Evolutionary conservation across 768 basidiomycete genomes (phyloP).

Genomic region (Leccinum longicurvipes): DNA sequence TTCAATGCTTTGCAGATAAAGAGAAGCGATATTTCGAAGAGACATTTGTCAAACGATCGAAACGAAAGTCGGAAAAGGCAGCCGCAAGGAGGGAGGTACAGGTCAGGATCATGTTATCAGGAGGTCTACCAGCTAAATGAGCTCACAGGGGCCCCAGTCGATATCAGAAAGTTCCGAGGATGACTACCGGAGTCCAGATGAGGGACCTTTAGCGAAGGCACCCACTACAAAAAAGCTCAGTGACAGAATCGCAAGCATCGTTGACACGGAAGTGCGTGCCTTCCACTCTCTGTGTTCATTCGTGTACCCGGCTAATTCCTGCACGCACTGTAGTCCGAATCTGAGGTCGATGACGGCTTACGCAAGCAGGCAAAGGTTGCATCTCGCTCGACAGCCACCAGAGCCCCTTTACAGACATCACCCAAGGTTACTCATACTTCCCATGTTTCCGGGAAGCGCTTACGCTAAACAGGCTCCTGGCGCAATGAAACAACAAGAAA

Average conservation of each 20-base stretch:
- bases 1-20: conserved; percentile 26
- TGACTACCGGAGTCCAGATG: conserved; percentile 11
- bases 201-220: not conserved
- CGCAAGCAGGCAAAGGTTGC: not conserved
- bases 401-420: not conserved
- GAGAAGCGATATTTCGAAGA: conserved; percentile 38
- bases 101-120: conserved; percentile 4
- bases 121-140: not conserved
- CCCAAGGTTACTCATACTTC: conserved; percentile 12
- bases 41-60: conserved; percentile 24
- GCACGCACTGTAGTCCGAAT: conserved; percentile 14
- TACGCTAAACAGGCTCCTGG: not conserved
- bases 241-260: conserved; percentile 1
- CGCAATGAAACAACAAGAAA: conserved; percentile 10
- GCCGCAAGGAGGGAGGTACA: conserved; percentile 20
- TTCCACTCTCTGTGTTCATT: not conserved
- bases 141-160: conserved; percentile 16
- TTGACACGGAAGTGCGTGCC: conserved; percentile 14
- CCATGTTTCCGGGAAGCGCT: not conserved
- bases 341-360: conserved; percentile 6
- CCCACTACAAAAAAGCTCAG: conserved; percentile 1
- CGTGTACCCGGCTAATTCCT: not conserved
- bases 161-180: conserved; percentile 9
- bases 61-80: conserved; percentile 12
- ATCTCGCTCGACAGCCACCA: conserved; percentile 1